A percentile compares a stretch with the other conserved stretches of the same genome.
These are phyloP conservation scores for Tilletiopsis washingtonensis DNA, from an alignment of 1,284 basidiomycete species.

Conservation along the genomic window DNA sequence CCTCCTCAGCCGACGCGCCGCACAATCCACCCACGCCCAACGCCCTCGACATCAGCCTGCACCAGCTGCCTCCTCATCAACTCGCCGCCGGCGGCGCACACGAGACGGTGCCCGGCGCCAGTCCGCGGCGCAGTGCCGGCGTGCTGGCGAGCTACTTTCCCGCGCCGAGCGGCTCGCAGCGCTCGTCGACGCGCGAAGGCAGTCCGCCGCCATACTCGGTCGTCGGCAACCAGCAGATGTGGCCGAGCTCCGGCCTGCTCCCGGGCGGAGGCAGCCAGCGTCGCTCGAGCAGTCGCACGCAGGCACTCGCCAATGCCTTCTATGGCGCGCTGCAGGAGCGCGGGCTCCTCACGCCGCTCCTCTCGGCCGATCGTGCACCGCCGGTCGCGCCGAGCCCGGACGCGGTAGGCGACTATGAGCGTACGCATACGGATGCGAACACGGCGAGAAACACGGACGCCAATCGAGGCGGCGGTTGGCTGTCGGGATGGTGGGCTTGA, in stretches of 20 bases:
- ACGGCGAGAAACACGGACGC: background rate
- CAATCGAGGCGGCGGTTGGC: background rate
- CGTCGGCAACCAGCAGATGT: background rate
- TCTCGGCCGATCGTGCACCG: background rate
- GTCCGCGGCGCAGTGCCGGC: background rate
- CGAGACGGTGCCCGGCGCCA: constrained; percentile 10
- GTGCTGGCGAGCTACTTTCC: background rate
- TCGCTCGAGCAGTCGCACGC: constrained; percentile 21
- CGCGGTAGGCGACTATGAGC: background rate
- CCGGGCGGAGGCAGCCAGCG: constrained; percentile 8
- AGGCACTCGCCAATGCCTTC: constrained; percentile 30
- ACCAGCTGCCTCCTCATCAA: constrained; percentile 19
- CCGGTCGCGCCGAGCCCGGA: background rate
- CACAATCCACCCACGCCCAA: constrained; percentile 56
- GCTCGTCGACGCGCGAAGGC: background rate
- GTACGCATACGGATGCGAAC: background rate
- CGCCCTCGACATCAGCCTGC: constrained; percentile 53
- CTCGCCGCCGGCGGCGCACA: constrained; percentile 15
- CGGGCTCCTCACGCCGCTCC: constrained; percentile 22
- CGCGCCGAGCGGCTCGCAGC: background rate
- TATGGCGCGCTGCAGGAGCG: constrained; percentile 31
- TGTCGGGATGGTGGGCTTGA: too few relatives aligned
- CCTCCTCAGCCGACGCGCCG: constrained; percentile 31
- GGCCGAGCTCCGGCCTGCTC: too few relatives aligned
- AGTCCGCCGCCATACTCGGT: constrained; percentile 3